Base-by-base conservation (phyloP, 2,329 filamentous ascomycete genomes). In the Penicillium sp. region DNA sequence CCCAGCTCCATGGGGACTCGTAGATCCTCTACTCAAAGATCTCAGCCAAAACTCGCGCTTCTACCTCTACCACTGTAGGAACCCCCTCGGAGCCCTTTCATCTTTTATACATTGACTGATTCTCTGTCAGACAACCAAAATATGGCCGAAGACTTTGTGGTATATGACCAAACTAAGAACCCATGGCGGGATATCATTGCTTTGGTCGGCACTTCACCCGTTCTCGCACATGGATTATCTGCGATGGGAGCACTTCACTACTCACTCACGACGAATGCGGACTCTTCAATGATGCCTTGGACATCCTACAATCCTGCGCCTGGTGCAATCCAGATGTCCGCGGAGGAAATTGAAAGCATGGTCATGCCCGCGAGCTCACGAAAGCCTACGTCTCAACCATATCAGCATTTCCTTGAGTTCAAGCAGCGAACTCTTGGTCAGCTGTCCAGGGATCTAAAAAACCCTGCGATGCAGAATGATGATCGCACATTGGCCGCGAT, bases 201-300 rank as follows among this genome's bases (percentile, higher is more conserved):
- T 6, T 65, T 79, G 43, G 74, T 76, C 13, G 70, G 69, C 18
- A 69, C 71, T 21, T 74, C 76, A 39, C 74, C 77, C 6, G 65
- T 77, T 23, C 67, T 81, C 10, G 68, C 77, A 24, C 69, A 79
- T 39, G 72, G 77, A 39, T 72, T 80, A 29, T 65, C 77, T 33
- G 76, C 78, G 6, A 76, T 75, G 46, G 76, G 76, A 1, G 78
- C 78, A n/a, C 67, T 77, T 38, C 77, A 80, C 56, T 78, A 65
- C 70, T 72, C 71, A 62, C 65, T 69, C n/a, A 65, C 75, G 36
- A 56, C 71, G 53, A 52, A 71, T 60, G 65, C 65, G 41, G 58
- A 65, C 64, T 71, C 48, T 18, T 66, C 56, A 56, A 69, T 58
- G 51, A 74, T 65, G 53, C 67, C 69, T 29, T 71, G 69, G 67